A percentile compares a stretch with the other conserved stretches of the same genome.
Conservation (phyloP, 176 grass and related monocot species). For the Otatea glauca region DNA sequence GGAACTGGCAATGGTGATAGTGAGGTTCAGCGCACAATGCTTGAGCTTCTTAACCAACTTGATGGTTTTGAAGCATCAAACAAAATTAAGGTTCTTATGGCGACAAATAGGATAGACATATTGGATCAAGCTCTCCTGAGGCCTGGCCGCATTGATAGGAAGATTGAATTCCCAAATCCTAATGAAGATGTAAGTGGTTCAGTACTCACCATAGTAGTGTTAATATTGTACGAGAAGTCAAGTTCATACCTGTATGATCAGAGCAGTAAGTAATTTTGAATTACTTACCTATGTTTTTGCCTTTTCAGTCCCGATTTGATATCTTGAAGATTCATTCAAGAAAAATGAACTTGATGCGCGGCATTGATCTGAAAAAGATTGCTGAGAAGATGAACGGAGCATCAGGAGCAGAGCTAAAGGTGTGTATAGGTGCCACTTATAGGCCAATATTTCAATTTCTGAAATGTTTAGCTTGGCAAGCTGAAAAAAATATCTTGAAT, state of each 20-base stretch:
- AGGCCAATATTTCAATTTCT: background rate
- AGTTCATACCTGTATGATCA: background rate
- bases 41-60: conserved; percentile 98
- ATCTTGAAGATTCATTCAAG: conserved; percentile 98
- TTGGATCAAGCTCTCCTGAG: conserved; percentile 84
- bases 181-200: conserved; percentile 62
- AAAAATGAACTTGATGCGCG: conserved; percentile 94
- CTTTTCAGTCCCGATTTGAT: conserved; percentile 83
- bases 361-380: conserved; percentile 88
- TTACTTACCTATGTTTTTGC: conserved; percentile 1
- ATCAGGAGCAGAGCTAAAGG: conserved; percentile 86
- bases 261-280: background rate
- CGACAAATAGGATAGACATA: conserved; percentile 79
- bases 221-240: background rate
- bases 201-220: background rate
- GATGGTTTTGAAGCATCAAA: conserved; percentile 99
- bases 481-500: background rate
- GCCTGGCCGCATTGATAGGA: conserved; percentile 86
- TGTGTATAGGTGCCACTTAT: conserved; percentile 15
- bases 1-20: conserved; percentile 84
- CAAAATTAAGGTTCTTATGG: conserved; percentile 96
- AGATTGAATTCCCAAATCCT: conserved; percentile 86
- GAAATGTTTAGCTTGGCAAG: background rate
- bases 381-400: conserved; percentile 78
- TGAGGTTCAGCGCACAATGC: conserved; percentile 98